A percentile compares a stretch with the other conserved stretches of the same genome.
Evolutionary conservation across 2,329 filamentous ascomycete genomes (phyloP).

Genomic region (Cordyceps javanica): DNA sequence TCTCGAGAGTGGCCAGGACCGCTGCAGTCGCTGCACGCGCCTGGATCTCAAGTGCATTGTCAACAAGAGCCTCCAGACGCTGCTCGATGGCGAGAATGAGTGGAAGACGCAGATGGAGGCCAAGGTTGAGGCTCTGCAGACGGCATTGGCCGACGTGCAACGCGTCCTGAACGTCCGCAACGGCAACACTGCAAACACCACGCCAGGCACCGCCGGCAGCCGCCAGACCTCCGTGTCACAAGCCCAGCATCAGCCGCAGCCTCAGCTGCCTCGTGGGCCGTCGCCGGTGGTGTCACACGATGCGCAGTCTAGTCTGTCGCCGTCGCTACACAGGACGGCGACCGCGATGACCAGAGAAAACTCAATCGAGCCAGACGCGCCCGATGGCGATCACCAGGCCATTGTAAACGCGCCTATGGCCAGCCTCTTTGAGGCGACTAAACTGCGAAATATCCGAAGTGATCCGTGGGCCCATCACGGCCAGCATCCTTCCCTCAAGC

Average conservation of each 20-base stretch:
- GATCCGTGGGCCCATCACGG: constrained; percentile 20
- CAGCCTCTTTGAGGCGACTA: constrained; percentile 27
- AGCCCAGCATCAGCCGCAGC: background rate
- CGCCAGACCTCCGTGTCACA: constrained; percentile 3
- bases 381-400: constrained; percentile 21
- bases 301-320: constrained; percentile 12
- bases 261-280: background rate
- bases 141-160: constrained; percentile 23
- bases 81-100: constrained; percentile 47
- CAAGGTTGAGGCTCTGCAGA: constrained; percentile 21
- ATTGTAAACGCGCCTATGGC: constrained; percentile 27
- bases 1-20: constrained; percentile 36
- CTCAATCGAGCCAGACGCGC: constrained; percentile 20
- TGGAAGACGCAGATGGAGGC: constrained; percentile 29
- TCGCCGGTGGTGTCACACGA: background rate
- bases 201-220: background rate
- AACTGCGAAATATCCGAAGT: constrained; percentile 27
- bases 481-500: constrained; percentile 8
- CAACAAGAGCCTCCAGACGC: constrained; percentile 50
- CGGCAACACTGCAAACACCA: background rate
- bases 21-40: constrained; percentile 43
- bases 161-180: constrained; percentile 17
- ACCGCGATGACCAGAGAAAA: constrained; percentile 29
- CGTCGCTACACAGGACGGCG: constrained; percentile 15
- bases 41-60: constrained; percentile 46